Percentiles rank a stretch among this genome's conserved stretches.
phyloP scores from a whole-genome alignment of 768 basidiomycete genomes.

The Mycena chlorophos region DNA sequence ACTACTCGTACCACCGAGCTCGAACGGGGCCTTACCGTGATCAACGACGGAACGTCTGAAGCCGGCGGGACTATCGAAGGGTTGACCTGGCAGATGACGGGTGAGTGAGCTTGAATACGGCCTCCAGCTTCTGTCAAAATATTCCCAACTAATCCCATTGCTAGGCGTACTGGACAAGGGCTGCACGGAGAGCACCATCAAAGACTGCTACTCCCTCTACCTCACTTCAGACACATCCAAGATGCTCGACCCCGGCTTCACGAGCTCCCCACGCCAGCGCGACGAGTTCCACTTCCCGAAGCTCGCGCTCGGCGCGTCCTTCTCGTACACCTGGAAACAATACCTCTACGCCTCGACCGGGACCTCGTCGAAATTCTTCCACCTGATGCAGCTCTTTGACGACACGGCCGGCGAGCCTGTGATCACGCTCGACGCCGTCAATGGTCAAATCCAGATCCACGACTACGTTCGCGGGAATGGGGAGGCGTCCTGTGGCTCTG shows the following conservation, averaged over 20 bases:
- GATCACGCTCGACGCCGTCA: conserved; percentile 27
- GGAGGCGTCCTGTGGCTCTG: conserved; percentile 3
- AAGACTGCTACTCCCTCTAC: not conserved
- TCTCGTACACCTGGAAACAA: not conserved
- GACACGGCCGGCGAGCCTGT: conserved; percentile 25
- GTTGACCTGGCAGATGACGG: not conserved
- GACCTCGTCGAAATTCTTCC: conserved; percentile 20
- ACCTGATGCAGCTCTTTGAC: conserved; percentile 22
- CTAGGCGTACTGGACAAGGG: not conserved
- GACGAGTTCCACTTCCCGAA: not conserved
- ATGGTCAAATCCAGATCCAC: conserved; percentile 29
- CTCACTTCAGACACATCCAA: not conserved
- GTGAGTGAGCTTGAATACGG: not conserved
- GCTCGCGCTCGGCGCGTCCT: not conserved
- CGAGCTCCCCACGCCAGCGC: not conserved
- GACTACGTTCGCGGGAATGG: conserved; percentile 24
- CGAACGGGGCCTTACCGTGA: too few species aligned
- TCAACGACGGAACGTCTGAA: not conserved
- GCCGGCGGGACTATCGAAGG: not conserved
- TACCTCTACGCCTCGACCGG: conserved; percentile 9
- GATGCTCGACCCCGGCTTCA: not conserved
- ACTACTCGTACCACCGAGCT: too few species aligned
- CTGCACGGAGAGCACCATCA: not conserved
- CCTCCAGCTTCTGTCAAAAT: not conserved
- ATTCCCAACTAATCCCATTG: not conserved